A percentile compares a stretch with the other conserved stretches of the same genome.
phyloP scores from a whole-genome alignment of 495 filamentous ascomycete species.

The Aspergillus conjunctus region DNA sequence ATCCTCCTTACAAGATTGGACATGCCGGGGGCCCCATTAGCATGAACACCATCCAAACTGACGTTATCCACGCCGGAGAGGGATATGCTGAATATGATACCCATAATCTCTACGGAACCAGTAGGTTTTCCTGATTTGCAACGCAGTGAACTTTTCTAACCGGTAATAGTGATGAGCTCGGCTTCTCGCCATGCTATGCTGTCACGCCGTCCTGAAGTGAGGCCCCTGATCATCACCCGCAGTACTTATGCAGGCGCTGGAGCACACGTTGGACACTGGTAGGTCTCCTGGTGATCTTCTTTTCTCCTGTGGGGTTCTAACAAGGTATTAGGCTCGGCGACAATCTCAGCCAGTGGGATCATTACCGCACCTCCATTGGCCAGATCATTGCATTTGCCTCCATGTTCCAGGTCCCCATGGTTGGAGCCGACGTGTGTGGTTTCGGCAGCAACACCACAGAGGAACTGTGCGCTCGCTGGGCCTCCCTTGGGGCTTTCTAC shows the following conservation, averaged over 20 bases:
- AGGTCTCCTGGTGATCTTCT: constrained; percentile 7
- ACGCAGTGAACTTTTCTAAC: not conserved
- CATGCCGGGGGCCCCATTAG: constrained; percentile 71
- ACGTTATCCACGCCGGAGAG: constrained; percentile 68
- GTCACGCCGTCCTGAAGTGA: constrained; percentile 61
- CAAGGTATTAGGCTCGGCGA: constrained; percentile 63
- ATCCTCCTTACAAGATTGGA: constrained; percentile 73
- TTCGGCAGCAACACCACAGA: constrained; percentile 73
- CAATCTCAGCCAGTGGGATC: constrained; percentile 72
- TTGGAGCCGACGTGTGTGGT: constrained; percentile 82
- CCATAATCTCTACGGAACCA: constrained; percentile 84
- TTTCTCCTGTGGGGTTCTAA: not conserved
- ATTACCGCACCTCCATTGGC: constrained; percentile 70
- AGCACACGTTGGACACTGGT: constrained; percentile 78
- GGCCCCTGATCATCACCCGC: constrained; percentile 81
- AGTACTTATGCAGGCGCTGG: constrained; percentile 84
- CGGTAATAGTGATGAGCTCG: constrained; percentile 70
- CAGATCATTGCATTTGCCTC: constrained; percentile 73
- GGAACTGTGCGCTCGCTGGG: constrained; percentile 81
- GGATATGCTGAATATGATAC: constrained; percentile 75
- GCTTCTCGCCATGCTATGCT: constrained; percentile 69
- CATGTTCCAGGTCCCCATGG: constrained; percentile 85
- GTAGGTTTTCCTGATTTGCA: constrained; percentile 35
- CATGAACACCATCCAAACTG: constrained; percentile 73
- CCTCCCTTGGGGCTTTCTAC: constrained; percentile 75